Conservation (phyloP, 164 flowering plant genomes). For the Piper longum region DNA sequence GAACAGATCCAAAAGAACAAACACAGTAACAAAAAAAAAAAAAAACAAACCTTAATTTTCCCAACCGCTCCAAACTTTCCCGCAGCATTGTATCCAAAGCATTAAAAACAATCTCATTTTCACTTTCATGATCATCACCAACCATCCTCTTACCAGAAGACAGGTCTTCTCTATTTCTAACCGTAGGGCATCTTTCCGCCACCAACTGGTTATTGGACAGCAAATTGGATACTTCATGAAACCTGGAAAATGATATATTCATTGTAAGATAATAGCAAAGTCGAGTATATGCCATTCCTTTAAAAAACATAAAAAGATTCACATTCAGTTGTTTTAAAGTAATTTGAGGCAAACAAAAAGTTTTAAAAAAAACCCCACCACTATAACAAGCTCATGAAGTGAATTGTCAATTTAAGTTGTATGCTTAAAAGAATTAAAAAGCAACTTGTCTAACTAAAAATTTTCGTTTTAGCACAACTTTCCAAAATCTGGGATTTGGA, state of each 20-base stretch:
- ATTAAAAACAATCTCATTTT: conserved; percentile 34
- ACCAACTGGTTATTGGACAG: conserved; percentile 13
- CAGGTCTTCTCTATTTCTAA: conserved; percentile 14
- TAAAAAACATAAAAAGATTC: background rate
- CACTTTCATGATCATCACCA: conserved; percentile 12
- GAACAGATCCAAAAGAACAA: background rate
- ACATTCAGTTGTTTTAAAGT: background rate
- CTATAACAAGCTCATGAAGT: background rate
- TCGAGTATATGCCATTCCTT: background rate
- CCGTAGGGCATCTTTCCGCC: conserved; percentile 8
- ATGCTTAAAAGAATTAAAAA: too few relatives aligned
- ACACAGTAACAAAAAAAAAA: background rate
- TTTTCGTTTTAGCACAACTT: too few relatives aligned
- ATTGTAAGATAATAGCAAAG: background rate
- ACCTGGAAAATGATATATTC: conserved; percentile 2
- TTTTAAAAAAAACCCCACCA: background rate
- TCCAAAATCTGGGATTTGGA: background rate
- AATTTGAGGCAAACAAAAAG: background rate
- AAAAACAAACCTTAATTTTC: conserved; percentile 32
- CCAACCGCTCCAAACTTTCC: conserved; percentile 50
- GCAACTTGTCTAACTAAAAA: too few relatives aligned
- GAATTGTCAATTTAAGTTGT: background rate
- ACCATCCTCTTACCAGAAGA: conserved; percentile 13
- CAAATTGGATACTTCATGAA: conserved; percentile 8
- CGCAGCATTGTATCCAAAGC: conserved; percentile 45